These are phyloP conservation scores for Zygoascus tannicola DNA, from an alignment of 805 yeast species.

Conservation along the genomic window DNA sequence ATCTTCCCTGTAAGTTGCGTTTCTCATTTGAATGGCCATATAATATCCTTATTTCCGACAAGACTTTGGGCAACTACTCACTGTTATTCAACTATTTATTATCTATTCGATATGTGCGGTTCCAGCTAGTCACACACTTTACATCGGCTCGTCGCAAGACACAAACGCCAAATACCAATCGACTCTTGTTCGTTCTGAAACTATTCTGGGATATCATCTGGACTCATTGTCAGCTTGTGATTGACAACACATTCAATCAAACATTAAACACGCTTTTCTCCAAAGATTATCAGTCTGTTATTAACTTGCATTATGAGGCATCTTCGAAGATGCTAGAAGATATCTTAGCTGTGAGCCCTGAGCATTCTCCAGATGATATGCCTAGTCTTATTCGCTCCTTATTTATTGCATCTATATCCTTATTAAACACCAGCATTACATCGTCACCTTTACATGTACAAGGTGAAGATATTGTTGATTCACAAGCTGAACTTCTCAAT, in stretches of 20 bases:
- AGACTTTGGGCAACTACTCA: slow-evolving; percentile 6
- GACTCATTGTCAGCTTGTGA: neutral
- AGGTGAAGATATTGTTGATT: neutral
- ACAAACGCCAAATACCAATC: neutral
- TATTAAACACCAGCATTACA: neutral
- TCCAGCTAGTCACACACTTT: slow-evolving; percentile 1
- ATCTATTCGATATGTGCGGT: slow-evolving; percentile 4
- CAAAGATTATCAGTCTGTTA: neutral
- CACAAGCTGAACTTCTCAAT: neutral
- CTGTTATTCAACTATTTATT: slow-evolving; percentile 10
- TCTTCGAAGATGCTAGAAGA: neutral
- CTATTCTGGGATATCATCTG: slow-evolving; percentile 3
- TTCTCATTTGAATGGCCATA: slow-evolving; percentile 19
- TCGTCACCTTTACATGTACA: neutral
- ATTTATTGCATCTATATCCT: neutral
- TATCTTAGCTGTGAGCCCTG: neutral
- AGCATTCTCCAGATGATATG: neutral
- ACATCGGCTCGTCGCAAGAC: neutral
- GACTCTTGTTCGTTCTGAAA: neutral
- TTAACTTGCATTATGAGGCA: neutral
- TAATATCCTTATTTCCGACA: slow-evolving; percentile 11
- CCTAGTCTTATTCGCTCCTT: neutral
- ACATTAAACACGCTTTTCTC: neutral
- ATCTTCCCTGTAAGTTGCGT: slow-evolving; percentile 9
- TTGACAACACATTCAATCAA: neutral